Percentiles rank a stretch among this genome's conserved stretches.
These are phyloP conservation scores for Paraphoma sp. DNA, from an alignment of 2,329 filamentous ascomycete species.

Conservation along the genomic window DNA sequence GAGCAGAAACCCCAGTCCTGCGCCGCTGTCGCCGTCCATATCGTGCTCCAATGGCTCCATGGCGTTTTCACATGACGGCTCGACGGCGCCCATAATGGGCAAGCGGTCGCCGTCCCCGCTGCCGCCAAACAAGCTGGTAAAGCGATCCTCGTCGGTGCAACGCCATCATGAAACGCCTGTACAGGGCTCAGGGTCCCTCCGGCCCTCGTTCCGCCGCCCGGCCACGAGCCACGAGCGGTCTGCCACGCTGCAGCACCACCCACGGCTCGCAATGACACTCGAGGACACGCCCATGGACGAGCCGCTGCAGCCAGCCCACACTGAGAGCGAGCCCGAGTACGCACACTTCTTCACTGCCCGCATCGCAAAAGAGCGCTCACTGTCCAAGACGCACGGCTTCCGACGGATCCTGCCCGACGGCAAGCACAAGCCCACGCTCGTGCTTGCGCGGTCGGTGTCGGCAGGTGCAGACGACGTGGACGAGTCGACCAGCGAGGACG, in stretches of 20 bases:
- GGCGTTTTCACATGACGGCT: conserved; percentile 57
- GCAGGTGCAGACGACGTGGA: conserved; percentile 43
- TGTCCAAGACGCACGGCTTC: conserved; percentile 50
- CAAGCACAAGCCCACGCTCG: conserved; percentile 55
- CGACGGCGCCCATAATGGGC: conserved; percentile 68
- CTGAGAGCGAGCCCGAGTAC: conserved; percentile 42
- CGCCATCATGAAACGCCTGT: conserved; percentile 53
- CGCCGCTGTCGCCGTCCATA: conserved; percentile 70
- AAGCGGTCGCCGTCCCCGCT: conserved; percentile 49
- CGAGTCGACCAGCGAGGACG: conserved; percentile 46
- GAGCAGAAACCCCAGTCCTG: conserved; percentile 69
- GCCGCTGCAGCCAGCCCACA: conserved; percentile 19
- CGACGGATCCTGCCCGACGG: conserved; percentile 54
- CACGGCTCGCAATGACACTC: conserved; percentile 34
- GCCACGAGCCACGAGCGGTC: conserved; percentile 82
- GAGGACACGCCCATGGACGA: conserved; percentile 31
- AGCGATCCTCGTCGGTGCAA: conserved; percentile 68
- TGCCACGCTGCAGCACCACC: conserved; percentile 68
- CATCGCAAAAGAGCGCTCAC: conserved; percentile 41
- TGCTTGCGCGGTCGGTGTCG: conserved; percentile 53
- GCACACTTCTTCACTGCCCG: conserved; percentile 48
- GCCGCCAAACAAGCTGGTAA: conserved; percentile 78
- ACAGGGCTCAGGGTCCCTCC: conserved; percentile 64
- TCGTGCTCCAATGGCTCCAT: conserved; percentile 67
- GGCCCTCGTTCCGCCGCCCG: conserved; percentile 72